These are phyloP conservation scores for Camellia granthamiana DNA, from an alignment of 148 eudicot genomes.

Conservation along the genomic window DNA sequence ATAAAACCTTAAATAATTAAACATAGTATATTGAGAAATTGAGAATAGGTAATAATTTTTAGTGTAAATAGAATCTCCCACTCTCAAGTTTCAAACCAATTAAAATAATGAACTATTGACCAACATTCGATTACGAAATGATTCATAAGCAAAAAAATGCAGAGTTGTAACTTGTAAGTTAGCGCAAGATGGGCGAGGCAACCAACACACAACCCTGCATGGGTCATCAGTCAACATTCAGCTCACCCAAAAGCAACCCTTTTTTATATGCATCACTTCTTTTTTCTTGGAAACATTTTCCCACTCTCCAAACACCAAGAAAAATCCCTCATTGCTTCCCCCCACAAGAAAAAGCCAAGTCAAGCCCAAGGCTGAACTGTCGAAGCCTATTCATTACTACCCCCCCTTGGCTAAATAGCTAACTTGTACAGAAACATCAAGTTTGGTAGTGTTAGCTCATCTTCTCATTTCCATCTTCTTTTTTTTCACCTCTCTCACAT, in stretches of 20 bases:
- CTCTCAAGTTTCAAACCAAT: background rate
- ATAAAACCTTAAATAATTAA: too few species aligned
- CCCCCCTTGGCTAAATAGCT: background rate
- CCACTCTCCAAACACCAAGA: constrained; percentile 19
- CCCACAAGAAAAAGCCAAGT: background rate
- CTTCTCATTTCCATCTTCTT: constrained; percentile 30
- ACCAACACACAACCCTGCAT: constrained; percentile 28
- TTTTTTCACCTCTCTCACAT: constrained; percentile 5
- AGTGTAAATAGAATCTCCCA: too few species aligned
- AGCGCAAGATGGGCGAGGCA: constrained; percentile 10
- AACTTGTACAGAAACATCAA: constrained; percentile 9
- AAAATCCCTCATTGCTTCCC: constrained; percentile 6
- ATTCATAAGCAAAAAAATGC: background rate
- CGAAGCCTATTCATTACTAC: constrained; percentile 8
- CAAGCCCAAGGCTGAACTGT: background rate
- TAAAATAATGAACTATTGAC: background rate
- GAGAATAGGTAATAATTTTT: too few species aligned
- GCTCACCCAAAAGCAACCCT: constrained; percentile 44
- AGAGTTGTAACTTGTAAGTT: constrained; percentile 6
- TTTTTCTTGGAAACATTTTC: constrained; percentile 3
- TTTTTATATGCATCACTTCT: constrained; percentile 5
- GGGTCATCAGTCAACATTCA: constrained; percentile 37
- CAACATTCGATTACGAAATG: background rate
- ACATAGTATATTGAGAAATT: too few species aligned
- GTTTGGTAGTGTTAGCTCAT: constrained; percentile 73